Conservation (phyloP, 192 early-diverging fungal species). For the Coemansia sp. region DNA sequence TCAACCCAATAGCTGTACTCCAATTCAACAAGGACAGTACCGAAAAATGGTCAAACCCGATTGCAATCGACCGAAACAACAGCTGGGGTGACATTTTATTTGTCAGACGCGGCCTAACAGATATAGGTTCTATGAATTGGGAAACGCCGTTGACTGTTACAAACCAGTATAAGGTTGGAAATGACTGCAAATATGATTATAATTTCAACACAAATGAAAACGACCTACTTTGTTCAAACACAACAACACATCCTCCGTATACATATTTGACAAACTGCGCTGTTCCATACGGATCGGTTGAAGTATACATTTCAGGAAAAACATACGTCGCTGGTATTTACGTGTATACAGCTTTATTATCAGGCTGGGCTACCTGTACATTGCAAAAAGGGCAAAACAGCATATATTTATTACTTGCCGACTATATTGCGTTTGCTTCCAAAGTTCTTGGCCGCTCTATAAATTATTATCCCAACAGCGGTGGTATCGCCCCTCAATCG, state of each 20-base stretch:
- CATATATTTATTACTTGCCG: neutral
- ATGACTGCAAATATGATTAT: neutral
- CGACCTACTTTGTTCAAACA: neutral
- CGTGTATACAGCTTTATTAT: neutral
- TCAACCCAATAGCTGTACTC: conserved; percentile 11
- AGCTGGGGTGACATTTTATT: neutral
- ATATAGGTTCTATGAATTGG: neutral
- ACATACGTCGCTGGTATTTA: neutral
- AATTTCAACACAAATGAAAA: neutral
- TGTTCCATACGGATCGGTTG: neutral
- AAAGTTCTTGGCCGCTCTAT: neutral
- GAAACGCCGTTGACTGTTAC: neutral
- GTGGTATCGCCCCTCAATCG: neutral
- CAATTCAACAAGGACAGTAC: conserved; percentile 1
- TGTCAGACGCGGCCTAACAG: neutral
- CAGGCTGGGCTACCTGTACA: neutral
- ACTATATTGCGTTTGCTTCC: conserved; percentile 6
- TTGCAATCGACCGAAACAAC: neutral
- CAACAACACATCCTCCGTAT: neutral
- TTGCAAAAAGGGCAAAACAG: neutral
- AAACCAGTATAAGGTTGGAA: neutral
- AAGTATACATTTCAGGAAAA: neutral
- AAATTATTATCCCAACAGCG: neutral
- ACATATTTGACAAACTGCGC: neutral
- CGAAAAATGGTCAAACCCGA: neutral